Evolutionary conservation across 257 asterid species (phyloP).

Genomic region (Vinca minor): DNA sequence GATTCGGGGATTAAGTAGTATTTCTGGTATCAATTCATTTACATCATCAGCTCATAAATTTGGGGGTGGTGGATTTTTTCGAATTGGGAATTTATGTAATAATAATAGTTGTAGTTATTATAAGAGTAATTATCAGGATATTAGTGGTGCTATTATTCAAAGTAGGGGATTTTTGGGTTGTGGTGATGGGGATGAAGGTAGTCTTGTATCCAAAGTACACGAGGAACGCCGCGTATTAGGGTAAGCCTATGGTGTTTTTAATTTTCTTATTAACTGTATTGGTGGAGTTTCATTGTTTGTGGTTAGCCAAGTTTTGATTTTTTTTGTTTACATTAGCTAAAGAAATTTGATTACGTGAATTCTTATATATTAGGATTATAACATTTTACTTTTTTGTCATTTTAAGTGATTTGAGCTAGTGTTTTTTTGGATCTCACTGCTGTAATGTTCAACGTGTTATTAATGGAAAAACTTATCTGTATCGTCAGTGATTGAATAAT

Average conservation of each 20-base stretch:
- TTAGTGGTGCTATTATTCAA: too few relatives aligned
- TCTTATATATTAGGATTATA: not conserved
- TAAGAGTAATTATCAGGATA: conserved; percentile 13
- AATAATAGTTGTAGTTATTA: conserved; percentile 4
- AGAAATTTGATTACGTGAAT: too few relatives aligned
- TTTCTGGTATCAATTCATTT: conserved; percentile 28
- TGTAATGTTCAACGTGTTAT: not conserved
- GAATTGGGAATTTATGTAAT: not conserved
- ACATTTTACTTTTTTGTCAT: not conserved
- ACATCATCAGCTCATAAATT: conserved; percentile 21
- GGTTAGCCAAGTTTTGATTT: not conserved
- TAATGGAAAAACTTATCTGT: too few relatives aligned
- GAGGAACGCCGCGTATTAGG: conserved; percentile 77
- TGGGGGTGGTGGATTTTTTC: too few relatives aligned
- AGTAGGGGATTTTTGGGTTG: conserved; percentile 78
- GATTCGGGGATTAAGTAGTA: conserved; percentile 42
- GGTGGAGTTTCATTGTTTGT: too few relatives aligned
- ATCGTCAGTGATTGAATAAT: not conserved
- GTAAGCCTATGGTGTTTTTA: conserved; percentile 29
- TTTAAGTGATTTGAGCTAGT: conserved; percentile 5
- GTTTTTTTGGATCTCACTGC: not conserved
- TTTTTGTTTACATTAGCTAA: not conserved
- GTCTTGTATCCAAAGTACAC: conserved; percentile 51
- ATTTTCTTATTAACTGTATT: not conserved
- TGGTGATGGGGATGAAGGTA: conserved; percentile 75